Base-by-base conservation (phyloP, 164 flowering plant genomes). In the Vitis cinerea region DNA sequence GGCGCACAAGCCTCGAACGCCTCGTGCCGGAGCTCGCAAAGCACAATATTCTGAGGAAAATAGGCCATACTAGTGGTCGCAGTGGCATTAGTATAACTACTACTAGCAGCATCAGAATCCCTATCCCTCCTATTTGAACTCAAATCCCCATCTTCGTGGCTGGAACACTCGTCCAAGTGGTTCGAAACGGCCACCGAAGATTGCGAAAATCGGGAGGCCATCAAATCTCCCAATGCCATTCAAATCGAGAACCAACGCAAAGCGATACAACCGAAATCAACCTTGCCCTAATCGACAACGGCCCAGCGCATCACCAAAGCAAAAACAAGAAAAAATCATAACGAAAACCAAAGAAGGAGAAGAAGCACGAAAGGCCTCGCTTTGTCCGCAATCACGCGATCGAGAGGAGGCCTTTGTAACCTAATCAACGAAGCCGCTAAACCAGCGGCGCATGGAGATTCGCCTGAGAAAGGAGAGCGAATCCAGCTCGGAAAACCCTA, bases 191-290 rank as follows among this genome's bases (percentile, higher is more conserved):
- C 75, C 23, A 68, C 65, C 0, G 91, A 82, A 8, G 88, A 85
- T 67, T 87, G 92, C n/a, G 96, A 85, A 66, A 86, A 85, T 75
- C 91, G 74, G 15, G 98, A 85, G 48, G 87, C 89, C 97, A 93
- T 91, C 79, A 90, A 86, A 83, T 93, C 98, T 44, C 93, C 99
- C 86, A 93, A 89, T 87, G 99, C 98, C 99, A 93, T 95, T 76
- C 84, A 90, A 83, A 78, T 78, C 70, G 31, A 66, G 31, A 61
- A 61, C 70, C 53, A 68, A 64, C 63, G 50, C 59, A 15, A 61
- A 55, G 16, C 51, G 52, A 16, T 15, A 12, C 30, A 64, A 10
- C 63, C 48, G n/a, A 10, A 65, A 67, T 52, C 63, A 78, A 71
- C 79, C 77, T 61, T 78, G 80, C 73, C 83, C 83, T 72, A 79